Evolutionary conservation across 495 filamentous ascomycete genomes (phyloP), one percentile per base, ranked within the genome.

Genomic region (Cryomyces minteri): DNA sequence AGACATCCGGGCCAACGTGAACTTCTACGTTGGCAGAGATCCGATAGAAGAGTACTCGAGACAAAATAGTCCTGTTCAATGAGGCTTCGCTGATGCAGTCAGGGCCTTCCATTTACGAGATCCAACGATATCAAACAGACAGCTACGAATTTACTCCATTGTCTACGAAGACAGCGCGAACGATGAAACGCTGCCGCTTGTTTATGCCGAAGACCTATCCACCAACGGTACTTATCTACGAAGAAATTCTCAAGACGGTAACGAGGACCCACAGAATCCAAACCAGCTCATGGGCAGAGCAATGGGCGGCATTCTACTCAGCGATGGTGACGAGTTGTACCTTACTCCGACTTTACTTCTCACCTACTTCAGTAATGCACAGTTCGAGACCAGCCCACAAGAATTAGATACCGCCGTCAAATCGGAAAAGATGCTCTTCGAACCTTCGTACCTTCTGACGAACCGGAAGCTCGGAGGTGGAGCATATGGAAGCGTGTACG

Each of bases 161-260:
- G 12, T 59, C 5, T 63, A 58, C 47, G 63, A 62, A 14, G 36
- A 54, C 18, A 40, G 52, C 14, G 11, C 30, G 31, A 44, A 45
- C 3, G 37, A 45, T 7, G 53, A 50, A 4, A 51, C 61, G n/a
- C 36, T 53, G 0, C 61, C 64, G 6, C 49, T 67, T 25, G 54
- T 67, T 7, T 67, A 67, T 43, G 59, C 53, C 18, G 50, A 58
- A 18, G 63, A 63, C 41, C 43, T 66, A 9, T 67, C 64, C 0
- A 51, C 47, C 11, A 67, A 67, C 47, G 55, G 61, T 9, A 58
- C 60, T 1, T 47, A 46, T 43, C 38, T 55, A 32, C 54, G 40
- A 1, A 41, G 28, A 4, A 9, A 8, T 1, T 9, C 1, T 37
- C 9, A 37, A 9, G 7, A 30, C 45, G 48, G 10, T 10, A 8